These are phyloP conservation scores for Rhododendron williamsianum DNA, from an alignment of 148 eudicot genomes.

Conservation along the genomic window DNA sequence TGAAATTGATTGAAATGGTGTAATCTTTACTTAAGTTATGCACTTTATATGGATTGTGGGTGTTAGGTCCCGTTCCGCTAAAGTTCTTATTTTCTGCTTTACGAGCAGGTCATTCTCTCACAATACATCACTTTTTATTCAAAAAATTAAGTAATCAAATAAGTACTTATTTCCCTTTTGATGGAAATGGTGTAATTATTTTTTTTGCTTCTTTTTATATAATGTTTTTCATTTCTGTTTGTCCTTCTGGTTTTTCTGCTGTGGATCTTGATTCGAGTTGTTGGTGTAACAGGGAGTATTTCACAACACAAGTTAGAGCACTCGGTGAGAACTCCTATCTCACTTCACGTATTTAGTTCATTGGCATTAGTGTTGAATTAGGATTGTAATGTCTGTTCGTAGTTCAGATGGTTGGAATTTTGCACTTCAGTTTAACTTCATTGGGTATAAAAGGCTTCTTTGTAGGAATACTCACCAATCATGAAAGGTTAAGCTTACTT, in stretches of 20 bases:
- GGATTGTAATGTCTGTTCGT: background rate
- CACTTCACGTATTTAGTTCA: background rate
- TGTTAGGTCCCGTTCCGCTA: too few relatives aligned
- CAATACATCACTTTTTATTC: too few relatives aligned
- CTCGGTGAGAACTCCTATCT: conserved; percentile 35
- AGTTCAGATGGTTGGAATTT: background rate
- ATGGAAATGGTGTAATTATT: background rate
- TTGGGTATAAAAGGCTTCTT: background rate
- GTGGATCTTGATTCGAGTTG: background rate
- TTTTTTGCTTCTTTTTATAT: background rate
- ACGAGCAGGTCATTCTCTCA: too few relatives aligned
- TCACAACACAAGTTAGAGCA: conserved; percentile 37
- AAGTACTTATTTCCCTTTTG: too few relatives aligned
- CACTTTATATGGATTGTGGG: background rate
- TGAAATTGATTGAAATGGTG: background rate
- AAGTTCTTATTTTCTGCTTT: too few relatives aligned
- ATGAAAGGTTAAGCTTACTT: conserved; percentile 1
- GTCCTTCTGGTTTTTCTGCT: background rate
- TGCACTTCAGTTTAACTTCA: background rate
- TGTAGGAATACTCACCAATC: background rate
- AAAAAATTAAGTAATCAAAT: too few relatives aligned
- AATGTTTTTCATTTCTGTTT: background rate
- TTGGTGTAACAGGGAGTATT: conserved; percentile 32
- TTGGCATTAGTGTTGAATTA: background rate
- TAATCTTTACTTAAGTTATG: background rate